These are phyloP conservation scores for Xylaria sp. DNA, from an alignment of 2,329 filamentous ascomycete genomes.

Conservation along the genomic window DNA sequence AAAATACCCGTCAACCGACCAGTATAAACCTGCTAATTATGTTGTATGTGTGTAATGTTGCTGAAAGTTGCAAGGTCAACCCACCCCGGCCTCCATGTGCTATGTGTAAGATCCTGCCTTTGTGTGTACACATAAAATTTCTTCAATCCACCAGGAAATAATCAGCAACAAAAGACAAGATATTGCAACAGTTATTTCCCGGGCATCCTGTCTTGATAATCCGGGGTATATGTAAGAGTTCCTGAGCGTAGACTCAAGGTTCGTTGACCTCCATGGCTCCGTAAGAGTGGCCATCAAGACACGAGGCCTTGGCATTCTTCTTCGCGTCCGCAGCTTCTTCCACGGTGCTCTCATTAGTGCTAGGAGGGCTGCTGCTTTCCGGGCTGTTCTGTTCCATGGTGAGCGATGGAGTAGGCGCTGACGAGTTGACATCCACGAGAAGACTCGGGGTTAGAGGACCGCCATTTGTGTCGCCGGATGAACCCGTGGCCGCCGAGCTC, in stretches of 20 bases:
- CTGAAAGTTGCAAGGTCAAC: conserved; percentile 10
- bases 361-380: conserved; percentile 67
- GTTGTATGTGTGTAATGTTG: conserved; percentile 23
- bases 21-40: conserved; percentile 22
- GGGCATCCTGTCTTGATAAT: no score
- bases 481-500: conserved; percentile 18
- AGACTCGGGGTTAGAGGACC: conserved; percentile 42
- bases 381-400: conserved; percentile 72
- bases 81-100: conserved; percentile 15
- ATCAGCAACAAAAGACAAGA: conserved; percentile 2
- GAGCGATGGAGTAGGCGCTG: conserved; percentile 65
- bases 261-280: conserved; percentile 22
- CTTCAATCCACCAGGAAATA: conserved; percentile 8
- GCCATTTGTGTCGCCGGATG: conserved; percentile 6
- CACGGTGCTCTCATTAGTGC: conserved; percentile 60
- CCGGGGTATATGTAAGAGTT: no score
- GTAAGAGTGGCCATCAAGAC: conserved; percentile 12
- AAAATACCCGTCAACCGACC: conserved; percentile 20
- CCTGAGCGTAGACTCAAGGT: no score
- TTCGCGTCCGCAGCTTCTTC: conserved; percentile 41
- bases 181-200: neutral
- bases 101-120: conserved; percentile 19
- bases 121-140: conserved; percentile 10
- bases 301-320: conserved; percentile 17
- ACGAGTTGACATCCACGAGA: conserved; percentile 53